phyloP scores from a whole-genome alignment of 768 basidiomycete genomes.

The Sarcomyxa edulis region DNA sequence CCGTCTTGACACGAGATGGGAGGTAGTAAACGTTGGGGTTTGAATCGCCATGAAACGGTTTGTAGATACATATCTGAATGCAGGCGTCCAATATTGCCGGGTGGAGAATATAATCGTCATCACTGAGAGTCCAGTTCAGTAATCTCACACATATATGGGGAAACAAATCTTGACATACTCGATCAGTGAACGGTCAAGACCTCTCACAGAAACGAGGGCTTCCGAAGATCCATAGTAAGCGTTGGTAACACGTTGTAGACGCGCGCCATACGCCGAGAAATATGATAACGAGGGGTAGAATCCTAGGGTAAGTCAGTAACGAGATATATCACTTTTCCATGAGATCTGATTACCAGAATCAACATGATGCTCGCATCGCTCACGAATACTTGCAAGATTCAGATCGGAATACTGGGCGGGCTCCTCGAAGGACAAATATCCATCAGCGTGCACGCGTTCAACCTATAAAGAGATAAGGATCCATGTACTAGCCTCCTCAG shows the following conservation, averaged over 20 bases:
- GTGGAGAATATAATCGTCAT: constrained; percentile 17
- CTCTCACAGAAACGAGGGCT: constrained; percentile 19
- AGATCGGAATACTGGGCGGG: too few relatives aligned
- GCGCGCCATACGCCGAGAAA: constrained; percentile 27
- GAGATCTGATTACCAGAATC: too few relatives aligned
- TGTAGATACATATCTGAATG: background rate
- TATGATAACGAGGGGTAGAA: constrained; percentile 20
- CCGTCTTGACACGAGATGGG: background rate
- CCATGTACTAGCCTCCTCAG: too few relatives aligned
- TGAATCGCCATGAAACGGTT: background rate
- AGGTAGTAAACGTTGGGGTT: background rate
- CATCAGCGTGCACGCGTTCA: constrained; percentile 16
- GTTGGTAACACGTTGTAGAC: constrained; percentile 20
- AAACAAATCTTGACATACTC: too few relatives aligned
- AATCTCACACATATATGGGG: background rate
- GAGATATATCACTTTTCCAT: too few relatives aligned
- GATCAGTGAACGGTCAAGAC: constrained; percentile 13
- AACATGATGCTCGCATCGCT: too few relatives aligned
- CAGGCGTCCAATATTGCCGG: constrained; percentile 15
- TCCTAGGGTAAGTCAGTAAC: too few relatives aligned
- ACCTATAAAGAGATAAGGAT: too few relatives aligned
- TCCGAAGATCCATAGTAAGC: constrained; percentile 17
- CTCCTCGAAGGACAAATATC: constrained; percentile 16
- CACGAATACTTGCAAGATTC: too few relatives aligned
- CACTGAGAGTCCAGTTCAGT: constrained; percentile 1